phyloP scores from a whole-genome alignment of 2,329 filamentous ascomycete species.

The Phyllosticta citriasiana region DNA sequence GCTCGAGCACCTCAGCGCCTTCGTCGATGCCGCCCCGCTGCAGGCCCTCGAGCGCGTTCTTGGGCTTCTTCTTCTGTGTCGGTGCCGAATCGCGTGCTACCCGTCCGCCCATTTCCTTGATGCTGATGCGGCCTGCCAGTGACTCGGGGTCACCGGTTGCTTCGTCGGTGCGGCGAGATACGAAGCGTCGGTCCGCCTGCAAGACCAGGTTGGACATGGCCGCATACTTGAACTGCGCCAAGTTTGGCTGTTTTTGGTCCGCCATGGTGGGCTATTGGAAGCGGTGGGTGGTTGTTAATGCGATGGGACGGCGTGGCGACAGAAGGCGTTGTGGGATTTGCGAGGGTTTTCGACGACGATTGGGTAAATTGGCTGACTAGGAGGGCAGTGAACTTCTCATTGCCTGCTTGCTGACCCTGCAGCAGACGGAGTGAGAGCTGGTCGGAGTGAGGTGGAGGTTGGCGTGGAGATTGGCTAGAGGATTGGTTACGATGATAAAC shows the following conservation, averaged over 20 bases:
- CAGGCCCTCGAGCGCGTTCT: constrained; percentile 55
- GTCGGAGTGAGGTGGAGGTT: background rate
- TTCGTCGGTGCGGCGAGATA: constrained; percentile 86
- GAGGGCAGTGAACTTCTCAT: background rate
- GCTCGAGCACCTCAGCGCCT: constrained; percentile 71
- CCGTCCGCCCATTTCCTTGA: constrained; percentile 86
- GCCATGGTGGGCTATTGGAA: constrained; percentile 47
- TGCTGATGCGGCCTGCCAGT: constrained; percentile 83
- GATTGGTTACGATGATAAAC: background rate
- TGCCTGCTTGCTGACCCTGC: constrained; percentile 3
- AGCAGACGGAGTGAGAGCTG: background rate
- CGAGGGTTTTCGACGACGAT: background rate
- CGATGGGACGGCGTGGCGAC: constrained; percentile 10
- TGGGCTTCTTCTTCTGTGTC: constrained; percentile 47
- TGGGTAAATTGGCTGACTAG: background rate
- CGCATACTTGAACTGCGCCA: constrained; percentile 98
- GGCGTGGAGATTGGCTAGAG: background rate
- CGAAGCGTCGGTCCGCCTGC: constrained; percentile 96
- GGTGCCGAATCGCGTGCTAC: constrained; percentile 71
- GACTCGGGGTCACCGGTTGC: constrained; percentile 96
- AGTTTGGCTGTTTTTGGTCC: constrained; percentile 43
- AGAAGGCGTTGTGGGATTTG: background rate
- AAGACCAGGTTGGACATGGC: constrained; percentile 99
- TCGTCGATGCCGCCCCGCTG: constrained; percentile 68
- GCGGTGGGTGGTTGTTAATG: background rate